Evolutionary conservation across 1,284 basidiomycete species (phyloP).

Genomic region (Heterobasidion irregulare): DNA sequence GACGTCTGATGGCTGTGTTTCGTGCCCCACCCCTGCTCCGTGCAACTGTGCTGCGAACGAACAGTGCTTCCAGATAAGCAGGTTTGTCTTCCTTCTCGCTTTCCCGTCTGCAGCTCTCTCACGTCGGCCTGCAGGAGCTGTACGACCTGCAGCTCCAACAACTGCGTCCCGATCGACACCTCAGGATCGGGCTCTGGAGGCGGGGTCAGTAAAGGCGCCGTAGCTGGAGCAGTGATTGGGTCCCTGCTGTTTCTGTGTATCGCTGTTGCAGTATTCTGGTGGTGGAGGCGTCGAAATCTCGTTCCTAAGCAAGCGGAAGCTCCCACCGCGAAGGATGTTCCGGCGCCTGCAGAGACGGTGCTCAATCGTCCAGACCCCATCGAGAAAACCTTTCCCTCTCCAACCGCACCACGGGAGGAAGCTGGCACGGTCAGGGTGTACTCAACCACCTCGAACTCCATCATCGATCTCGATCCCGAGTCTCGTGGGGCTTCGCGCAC

Average conservation of each 20-base stretch:
- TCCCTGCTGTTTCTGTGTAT: slow-evolving; percentile 49
- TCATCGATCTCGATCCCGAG: slow-evolving; percentile 52
- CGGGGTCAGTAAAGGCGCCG: slow-evolving; percentile 55
- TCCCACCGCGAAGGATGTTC: slow-evolving; percentile 50
- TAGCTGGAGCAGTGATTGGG: slow-evolving; percentile 68
- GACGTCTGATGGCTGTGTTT: slow-evolving; percentile 17
- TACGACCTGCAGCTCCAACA: slow-evolving; percentile 38
- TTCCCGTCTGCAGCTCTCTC: slow-evolving; percentile 10
- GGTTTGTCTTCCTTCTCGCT: slow-evolving; percentile 29
- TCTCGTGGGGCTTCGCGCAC: slow-evolving; percentile 25
- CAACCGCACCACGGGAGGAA: slow-evolving; percentile 15
- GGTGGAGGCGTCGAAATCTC: slow-evolving; percentile 48
- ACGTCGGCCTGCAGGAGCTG: slow-evolving; percentile 39
- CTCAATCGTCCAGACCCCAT: slow-evolving; percentile 71
- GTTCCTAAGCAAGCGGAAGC: slow-evolving; percentile 13
- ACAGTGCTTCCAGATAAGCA: slow-evolving; percentile 49
- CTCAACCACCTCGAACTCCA: slow-evolving; percentile 30
- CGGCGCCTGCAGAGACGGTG: slow-evolving; percentile 66
- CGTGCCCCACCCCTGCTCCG: slow-evolving; percentile 26
- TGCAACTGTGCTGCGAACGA: slow-evolving; percentile 49
- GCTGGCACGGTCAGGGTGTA: slow-evolving; percentile 39
- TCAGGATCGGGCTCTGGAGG: slow-evolving; percentile 24
- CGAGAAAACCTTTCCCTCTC: slow-evolving; percentile 42
- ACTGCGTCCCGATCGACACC: slow-evolving; percentile 31
- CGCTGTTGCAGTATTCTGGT: slow-evolving; percentile 42